Percentiles rank a stretch among this genome's conserved stretches.
Evolutionary conservation across 192 early-diverging fungal genomes (phyloP).

Genomic region (Backusella sp.): DNA sequence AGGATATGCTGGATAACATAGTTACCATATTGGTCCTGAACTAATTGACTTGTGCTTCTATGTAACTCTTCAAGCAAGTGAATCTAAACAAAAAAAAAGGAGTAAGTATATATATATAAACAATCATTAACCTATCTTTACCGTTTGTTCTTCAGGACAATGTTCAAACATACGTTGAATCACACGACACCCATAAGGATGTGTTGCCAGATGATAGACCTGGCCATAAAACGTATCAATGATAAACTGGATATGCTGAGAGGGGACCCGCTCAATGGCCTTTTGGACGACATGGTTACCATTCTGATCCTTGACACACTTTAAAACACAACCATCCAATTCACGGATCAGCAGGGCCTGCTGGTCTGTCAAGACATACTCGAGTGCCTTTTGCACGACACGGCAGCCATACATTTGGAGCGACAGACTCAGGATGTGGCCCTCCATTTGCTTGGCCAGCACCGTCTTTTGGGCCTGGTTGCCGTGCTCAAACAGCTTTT

Average conservation of each 20-base stretch:
- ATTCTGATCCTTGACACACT: slow-evolving; percentile 99
- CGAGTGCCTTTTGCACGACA: slow-evolving; percentile 98
- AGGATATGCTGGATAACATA: slow-evolving; percentile 99
- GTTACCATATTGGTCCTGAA: slow-evolving; percentile 99
- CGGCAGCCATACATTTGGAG: slow-evolving; percentile 99
- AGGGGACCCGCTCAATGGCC: slow-evolving; percentile 95
- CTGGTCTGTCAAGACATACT: slow-evolving; percentile 89
- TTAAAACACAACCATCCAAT: slow-evolving; percentile 92
- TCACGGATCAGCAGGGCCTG: slow-evolving; percentile 89
- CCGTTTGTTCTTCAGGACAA: slow-evolving; percentile 83
- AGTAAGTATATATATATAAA: background rate
- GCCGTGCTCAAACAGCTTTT: slow-evolving; percentile 99
- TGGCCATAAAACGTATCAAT: slow-evolving; percentile 97
- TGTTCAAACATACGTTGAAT: slow-evolving; percentile 99
- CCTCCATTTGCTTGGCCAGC: slow-evolving; percentile 94
- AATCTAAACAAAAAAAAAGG: slow-evolving; percentile 35
- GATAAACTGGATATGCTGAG: slow-evolving; percentile 93
- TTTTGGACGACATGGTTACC: slow-evolving; percentile 99
- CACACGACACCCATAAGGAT: slow-evolving; percentile 99
- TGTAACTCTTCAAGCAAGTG: slow-evolving; percentile 96
- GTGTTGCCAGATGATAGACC: slow-evolving; percentile 93
- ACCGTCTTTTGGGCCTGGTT: slow-evolving; percentile 89
- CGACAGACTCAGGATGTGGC: slow-evolving; percentile 90
- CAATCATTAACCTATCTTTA: slow-evolving; percentile 26
- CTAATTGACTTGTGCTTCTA: slow-evolving; percentile 85